These are phyloP conservation scores for Podaxis pistillaris DNA, from an alignment of 768 basidiomycete species.

Conservation along the genomic window DNA sequence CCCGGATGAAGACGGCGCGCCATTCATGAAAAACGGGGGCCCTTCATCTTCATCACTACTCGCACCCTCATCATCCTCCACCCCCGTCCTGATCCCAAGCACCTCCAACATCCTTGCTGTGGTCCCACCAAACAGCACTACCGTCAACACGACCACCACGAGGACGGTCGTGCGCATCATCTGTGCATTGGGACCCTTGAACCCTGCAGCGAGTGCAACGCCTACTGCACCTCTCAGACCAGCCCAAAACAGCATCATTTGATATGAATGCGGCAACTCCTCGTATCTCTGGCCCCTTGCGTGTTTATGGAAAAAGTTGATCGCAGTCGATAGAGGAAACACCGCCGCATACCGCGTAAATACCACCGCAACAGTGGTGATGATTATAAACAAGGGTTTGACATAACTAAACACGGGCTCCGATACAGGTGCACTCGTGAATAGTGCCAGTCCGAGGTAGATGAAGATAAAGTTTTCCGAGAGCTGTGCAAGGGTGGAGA, in stretches of 20 bases:
- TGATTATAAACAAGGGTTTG: conserved; percentile 92
- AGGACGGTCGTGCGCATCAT: conserved; percentile 92
- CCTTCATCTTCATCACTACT: conserved; percentile 56
- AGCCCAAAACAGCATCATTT: conserved; percentile 99
- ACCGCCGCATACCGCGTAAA: conserved; percentile 96
- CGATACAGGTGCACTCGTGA: conserved; percentile 80
- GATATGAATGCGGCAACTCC: conserved; percentile 95
- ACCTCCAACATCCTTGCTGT: conserved; percentile 96
- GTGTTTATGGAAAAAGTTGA: conserved; percentile 89
- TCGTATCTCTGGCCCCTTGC: conserved; percentile 83
- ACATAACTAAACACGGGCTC: conserved; percentile 81
- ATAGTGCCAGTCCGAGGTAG: conserved; percentile 95
- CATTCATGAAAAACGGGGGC: conserved; percentile 24
- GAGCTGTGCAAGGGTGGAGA: conserved; percentile 89
- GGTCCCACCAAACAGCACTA: conserved; percentile 95
- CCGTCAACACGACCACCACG: conserved; percentile 93
- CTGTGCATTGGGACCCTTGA: conserved; percentile 90
- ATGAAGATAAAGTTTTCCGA: conserved; percentile 99
- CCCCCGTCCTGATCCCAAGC: conserved; percentile 91
- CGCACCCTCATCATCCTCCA: conserved; percentile 83
- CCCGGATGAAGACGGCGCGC: conserved; percentile 15
- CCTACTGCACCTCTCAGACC: conserved; percentile 96
- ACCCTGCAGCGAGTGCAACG: conserved; percentile 94
- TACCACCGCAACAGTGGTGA: conserved; percentile 88
- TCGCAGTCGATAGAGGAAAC: conserved; percentile 90